A percentile compares a stretch with the other conserved stretches of the same genome.
These are phyloP conservation scores for Exophiala aquamarina DNA, from an alignment of 2,329 filamentous ascomycete genomes.

Conservation along the genomic window DNA sequence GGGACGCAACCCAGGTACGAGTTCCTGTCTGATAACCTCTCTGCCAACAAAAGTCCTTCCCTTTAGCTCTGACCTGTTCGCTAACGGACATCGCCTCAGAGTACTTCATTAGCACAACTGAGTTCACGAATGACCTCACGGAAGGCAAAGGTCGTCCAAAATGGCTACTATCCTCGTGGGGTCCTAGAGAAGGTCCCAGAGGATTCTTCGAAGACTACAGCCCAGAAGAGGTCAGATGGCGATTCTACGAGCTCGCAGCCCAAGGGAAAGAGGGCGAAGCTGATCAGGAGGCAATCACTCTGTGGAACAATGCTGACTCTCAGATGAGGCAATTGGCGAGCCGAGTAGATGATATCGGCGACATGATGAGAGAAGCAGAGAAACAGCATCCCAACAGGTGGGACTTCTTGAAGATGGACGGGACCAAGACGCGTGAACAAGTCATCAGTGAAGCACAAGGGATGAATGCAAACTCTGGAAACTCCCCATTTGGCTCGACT, in stretches of 20 bases:
- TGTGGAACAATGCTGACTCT: constrained; percentile 65
- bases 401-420: constrained; percentile 55
- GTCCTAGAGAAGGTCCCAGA: constrained; percentile 71
- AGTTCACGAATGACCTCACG: constrained; percentile 66
- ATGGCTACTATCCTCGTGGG: constrained; percentile 88
- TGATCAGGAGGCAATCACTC: constrained; percentile 50
- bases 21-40: background rate
- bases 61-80: too few species aligned
- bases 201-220: constrained; percentile 88
- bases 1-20: constrained; percentile 17
- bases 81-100: too few species aligned
- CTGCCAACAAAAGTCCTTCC: too few species aligned
- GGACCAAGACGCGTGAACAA: constrained; percentile 24
- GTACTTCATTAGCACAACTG: constrained; percentile 57
- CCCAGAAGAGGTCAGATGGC: constrained; percentile 78
- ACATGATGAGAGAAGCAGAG: constrained; percentile 65
- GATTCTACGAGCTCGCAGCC: constrained; percentile 65
- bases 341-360: constrained; percentile 70
- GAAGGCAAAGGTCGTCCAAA: constrained; percentile 63
- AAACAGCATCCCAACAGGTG: constrained; percentile 74
- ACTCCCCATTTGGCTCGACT: background rate
- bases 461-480: too few species aligned
- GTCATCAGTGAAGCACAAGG: constrained; percentile 35
- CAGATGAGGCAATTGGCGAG: constrained; percentile 71
- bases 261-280: constrained; percentile 54